Evolutionary conservation across 805 yeast species (phyloP).

Genomic region (Tetrapisispora arboricola): DNA sequence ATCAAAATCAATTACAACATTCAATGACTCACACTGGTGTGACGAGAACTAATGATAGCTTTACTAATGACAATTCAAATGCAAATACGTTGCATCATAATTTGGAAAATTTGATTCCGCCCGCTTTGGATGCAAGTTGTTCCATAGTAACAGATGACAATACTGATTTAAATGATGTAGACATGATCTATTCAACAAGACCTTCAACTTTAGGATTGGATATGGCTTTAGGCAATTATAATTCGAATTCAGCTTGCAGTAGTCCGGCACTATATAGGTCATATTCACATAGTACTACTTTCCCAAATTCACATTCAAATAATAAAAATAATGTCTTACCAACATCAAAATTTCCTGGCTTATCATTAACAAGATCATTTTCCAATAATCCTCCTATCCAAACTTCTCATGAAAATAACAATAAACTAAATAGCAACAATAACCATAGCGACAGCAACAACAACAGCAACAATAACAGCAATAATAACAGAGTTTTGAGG

Average conservation of each 20-base stretch:
- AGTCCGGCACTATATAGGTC: slow-evolving; percentile 6
- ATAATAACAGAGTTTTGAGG: slow-evolving; percentile 25
- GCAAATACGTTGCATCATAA: slow-evolving; percentile 20
- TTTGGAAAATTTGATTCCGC: slow-evolving; percentile 62
- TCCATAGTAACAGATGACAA: slow-evolving; percentile 47
- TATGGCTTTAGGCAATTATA: slow-evolving; percentile 30
- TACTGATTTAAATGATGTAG: slow-evolving; percentile 57
- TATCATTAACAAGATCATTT: slow-evolving; percentile 1
- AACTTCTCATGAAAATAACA: no score
- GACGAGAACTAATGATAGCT: neutral
- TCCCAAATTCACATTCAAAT: slow-evolving; percentile 7
- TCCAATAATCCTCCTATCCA: neutral
- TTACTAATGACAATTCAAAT: neutral
- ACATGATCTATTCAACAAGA: slow-evolving; percentile 56
- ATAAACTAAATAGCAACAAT: slow-evolving; percentile 10
- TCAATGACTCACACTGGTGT: neutral
- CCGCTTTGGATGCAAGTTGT: slow-evolving; percentile 71
- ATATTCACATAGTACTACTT: slow-evolving; percentile 6
- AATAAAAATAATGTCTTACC: neutral
- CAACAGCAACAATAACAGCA: neutral
- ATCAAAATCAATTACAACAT: neutral
- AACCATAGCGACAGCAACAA: slow-evolving; percentile 3
- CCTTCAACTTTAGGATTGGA: slow-evolving; percentile 42
- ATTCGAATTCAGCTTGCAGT: slow-evolving; percentile 3
- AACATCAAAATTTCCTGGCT: slow-evolving; percentile 9